Percentiles rank a stretch among this genome's conserved stretches.
Conservation (phyloP, 2,329 filamentous ascomycete genomes). For the Sphaceloma murrayae region DNA sequence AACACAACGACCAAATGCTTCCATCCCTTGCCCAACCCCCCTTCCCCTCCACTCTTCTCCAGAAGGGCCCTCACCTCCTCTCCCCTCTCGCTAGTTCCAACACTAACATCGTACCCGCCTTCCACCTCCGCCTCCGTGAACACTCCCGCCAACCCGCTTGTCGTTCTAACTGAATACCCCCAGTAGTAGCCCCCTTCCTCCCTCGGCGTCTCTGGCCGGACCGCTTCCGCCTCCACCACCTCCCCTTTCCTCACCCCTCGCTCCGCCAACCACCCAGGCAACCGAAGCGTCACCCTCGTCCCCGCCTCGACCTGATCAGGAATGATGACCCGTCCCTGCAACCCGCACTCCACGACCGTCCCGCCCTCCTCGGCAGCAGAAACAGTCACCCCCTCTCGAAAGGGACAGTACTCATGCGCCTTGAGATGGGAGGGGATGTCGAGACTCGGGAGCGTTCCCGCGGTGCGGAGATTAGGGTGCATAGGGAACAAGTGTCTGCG, state of each 20-base stretch:
- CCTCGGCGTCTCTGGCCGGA: slow-evolving; percentile 59
- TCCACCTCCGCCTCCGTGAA: slow-evolving; percentile 69
- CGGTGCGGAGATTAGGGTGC: slow-evolving; percentile 66
- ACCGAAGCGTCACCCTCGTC: slow-evolving; percentile 64
- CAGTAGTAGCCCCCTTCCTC: slow-evolving; percentile 76
- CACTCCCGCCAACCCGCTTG: slow-evolving; percentile 56
- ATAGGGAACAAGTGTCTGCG: slow-evolving; percentile 65
- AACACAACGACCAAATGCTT: slow-evolving; percentile 70
- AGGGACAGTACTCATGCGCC: slow-evolving; percentile 66
- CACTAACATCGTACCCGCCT: slow-evolving; percentile 69
- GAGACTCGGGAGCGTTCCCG: slow-evolving; percentile 63
- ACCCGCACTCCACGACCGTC: slow-evolving; percentile 43
- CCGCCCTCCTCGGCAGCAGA: slow-evolving; percentile 15
- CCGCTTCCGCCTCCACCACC: slow-evolving; percentile 44
- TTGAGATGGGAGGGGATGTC: slow-evolving; percentile 81
- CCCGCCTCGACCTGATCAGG: slow-evolving; percentile 54
- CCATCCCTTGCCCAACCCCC: slow-evolving; percentile 35
- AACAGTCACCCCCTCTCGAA: slow-evolving; percentile 65
- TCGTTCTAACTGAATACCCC: slow-evolving; percentile 65
- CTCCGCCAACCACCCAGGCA: slow-evolving; percentile 37
- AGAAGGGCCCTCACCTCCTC: slow-evolving; percentile 25
- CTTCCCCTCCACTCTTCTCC: slow-evolving; percentile 23
- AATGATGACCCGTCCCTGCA: slow-evolving; percentile 43
- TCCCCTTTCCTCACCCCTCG: slow-evolving; percentile 24
- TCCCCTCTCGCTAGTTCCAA: slow-evolving; percentile 76